A percentile compares a stretch with the other conserved stretches of the same genome.
These are phyloP conservation scores for Candida bentonensis DNA, from an alignment of 805 yeast genomes.

Conservation along the genomic window DNA sequence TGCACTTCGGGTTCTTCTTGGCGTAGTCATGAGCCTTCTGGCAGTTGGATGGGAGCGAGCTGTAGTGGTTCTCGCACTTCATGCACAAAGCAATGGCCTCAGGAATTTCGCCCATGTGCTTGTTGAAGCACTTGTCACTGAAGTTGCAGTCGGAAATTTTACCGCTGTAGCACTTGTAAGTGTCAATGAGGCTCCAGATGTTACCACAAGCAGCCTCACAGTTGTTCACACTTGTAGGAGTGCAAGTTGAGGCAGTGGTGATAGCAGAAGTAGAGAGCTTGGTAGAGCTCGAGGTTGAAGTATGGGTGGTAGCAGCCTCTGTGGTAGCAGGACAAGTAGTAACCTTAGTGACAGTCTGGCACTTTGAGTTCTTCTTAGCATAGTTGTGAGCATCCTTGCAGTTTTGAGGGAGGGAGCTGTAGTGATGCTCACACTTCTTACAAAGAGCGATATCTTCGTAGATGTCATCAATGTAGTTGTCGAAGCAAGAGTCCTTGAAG, in stretches of 20 bases:
- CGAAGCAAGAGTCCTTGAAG: background rate
- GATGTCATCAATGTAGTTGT: background rate
- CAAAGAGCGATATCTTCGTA: background rate
- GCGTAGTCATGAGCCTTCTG: background rate
- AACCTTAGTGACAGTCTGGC: background rate
- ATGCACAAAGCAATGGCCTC: background rate
- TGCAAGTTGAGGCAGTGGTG: background rate
- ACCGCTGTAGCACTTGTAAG: background rate
- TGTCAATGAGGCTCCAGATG: background rate
- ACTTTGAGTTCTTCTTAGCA: background rate
- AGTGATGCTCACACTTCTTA: background rate
- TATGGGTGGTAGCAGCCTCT: background rate
- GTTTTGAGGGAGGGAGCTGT: background rate
- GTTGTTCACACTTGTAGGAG: background rate
- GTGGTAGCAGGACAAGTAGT: background rate
- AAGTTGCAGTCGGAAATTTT: background rate
- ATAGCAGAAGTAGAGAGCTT: background rate
- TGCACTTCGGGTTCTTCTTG: background rate
- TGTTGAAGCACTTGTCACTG: background rate
- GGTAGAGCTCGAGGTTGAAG: background rate
- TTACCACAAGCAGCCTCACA: slow-evolving; percentile 1
- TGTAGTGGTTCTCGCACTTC: background rate
- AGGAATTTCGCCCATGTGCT: background rate
- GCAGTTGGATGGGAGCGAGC: background rate
- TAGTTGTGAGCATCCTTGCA: background rate